Evolutionary conservation across 176 grass and related monocot genomes (phyloP).

Genomic region (Hordeum marinum): DNA sequence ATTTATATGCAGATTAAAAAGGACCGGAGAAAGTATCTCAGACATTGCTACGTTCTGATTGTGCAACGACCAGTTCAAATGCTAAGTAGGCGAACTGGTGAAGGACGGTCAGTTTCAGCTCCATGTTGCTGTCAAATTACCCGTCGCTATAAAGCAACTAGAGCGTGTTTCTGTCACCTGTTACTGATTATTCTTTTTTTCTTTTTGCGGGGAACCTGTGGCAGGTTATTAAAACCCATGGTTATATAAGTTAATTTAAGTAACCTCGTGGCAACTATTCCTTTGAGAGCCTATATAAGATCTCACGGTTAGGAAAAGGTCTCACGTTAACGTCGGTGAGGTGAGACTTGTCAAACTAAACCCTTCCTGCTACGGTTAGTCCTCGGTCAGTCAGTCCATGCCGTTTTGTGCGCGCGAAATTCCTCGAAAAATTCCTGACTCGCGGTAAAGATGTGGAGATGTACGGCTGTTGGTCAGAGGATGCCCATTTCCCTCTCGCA

Average conservation of each 20-base stretch:
- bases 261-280: not conserved
- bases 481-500: not conserved
- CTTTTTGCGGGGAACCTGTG: not conserved
- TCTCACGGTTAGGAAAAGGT: not conserved
- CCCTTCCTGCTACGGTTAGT: not conserved
- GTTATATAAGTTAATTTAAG: not conserved
- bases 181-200: not conserved
- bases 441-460: not conserved
- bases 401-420: not conserved
- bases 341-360: not conserved
- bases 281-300: not conserved
- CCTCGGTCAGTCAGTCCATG: not conserved
- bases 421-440: conserved; percentile 14
- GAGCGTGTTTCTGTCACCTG: not conserved
- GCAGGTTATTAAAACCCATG: not conserved
- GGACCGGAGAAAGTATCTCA: no score
- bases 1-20: no score
- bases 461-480: not conserved
- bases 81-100: not conserved
- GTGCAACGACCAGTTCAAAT: not conserved
- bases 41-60: not conserved
- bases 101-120: not conserved
- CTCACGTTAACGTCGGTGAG: not conserved
- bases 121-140: not conserved
- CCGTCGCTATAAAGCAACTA: not conserved